phyloP scores from a whole-genome alignment of 768 basidiomycete genomes.

The Boletus subcaerulescens region DNA sequence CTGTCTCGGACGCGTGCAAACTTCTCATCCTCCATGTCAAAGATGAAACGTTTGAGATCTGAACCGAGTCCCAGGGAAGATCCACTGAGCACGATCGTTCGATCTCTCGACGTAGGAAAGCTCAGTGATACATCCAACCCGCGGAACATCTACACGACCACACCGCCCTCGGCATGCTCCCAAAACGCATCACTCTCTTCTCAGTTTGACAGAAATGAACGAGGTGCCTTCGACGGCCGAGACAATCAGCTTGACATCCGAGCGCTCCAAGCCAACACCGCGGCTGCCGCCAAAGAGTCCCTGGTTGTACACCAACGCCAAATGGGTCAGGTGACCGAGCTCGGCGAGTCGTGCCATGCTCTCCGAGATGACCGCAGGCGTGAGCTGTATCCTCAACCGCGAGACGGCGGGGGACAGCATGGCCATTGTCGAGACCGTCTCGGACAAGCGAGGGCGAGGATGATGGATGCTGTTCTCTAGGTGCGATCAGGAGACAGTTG shows the following conservation, averaged over 20 bases:
- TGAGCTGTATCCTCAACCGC: conserved; percentile 27
- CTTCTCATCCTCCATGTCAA: no score
- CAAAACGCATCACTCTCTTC: conserved; percentile 10
- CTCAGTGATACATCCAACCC: no score
- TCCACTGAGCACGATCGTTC: no score
- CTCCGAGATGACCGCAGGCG: no score
- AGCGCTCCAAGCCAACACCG: neutral
- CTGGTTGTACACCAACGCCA: conserved; percentile 12
- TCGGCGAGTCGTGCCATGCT: conserved; percentile 1
- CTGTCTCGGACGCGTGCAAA: no score
- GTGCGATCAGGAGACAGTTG: neutral
- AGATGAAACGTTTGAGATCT: no score
- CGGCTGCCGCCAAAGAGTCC: neutral
- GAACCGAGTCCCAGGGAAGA: no score
- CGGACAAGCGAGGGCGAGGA: conserved; percentile 35
- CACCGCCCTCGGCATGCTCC: neutral
- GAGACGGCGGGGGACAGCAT: conserved; percentile 31
- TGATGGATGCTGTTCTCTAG: conserved; percentile 34
- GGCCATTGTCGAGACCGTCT: conserved; percentile 30
- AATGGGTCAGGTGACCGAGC: conserved; percentile 14
- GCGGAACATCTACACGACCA: neutral
- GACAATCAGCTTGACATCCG: neutral
- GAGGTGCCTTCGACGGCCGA: neutral
- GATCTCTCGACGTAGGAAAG: no score
- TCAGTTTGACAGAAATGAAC: conserved; percentile 8